Conservation (phyloP, 257 asterid species). For the Solanum dulcamara region DNA sequence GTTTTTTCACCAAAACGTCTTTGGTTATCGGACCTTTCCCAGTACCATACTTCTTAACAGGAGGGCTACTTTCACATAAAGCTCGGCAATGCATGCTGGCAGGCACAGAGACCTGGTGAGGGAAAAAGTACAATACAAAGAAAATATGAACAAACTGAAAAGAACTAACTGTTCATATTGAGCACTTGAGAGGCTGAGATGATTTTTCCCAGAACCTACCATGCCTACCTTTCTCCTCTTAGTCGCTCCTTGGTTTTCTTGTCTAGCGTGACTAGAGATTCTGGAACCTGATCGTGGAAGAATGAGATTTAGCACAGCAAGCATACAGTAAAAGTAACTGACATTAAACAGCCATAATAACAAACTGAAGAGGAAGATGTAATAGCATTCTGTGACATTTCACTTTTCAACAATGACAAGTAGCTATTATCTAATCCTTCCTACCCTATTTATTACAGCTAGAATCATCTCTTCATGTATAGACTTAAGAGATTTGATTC, state of each 20-base stretch:
- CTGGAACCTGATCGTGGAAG: slow-evolving; percentile 40
- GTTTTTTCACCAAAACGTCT: slow-evolving; percentile 26
- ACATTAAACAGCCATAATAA: background rate
- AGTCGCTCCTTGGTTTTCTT: slow-evolving; percentile 26
- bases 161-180: background rate
- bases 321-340: background rate
- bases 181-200: background rate
- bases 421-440: background rate
- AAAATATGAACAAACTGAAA: background rate
- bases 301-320: background rate
- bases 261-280: slow-evolving; percentile 24
- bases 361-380: background rate
- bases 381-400: background rate
- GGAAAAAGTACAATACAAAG: slow-evolving; percentile 1
- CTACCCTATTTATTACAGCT: background rate
- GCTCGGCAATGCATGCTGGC: slow-evolving; percentile 24
- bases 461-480: background rate
- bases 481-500: background rate
- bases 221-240: slow-evolving; percentile 69
- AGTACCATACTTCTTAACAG: slow-evolving; percentile 34
- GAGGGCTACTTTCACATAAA: slow-evolving; percentile 17
- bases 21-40: slow-evolving; percentile 70
- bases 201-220: background rate
- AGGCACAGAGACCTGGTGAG: slow-evolving; percentile 36
- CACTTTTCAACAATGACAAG: background rate